Conservation (phyloP, 495 filamentous ascomycete genomes). For the Hypoxylon rickii region DNA sequence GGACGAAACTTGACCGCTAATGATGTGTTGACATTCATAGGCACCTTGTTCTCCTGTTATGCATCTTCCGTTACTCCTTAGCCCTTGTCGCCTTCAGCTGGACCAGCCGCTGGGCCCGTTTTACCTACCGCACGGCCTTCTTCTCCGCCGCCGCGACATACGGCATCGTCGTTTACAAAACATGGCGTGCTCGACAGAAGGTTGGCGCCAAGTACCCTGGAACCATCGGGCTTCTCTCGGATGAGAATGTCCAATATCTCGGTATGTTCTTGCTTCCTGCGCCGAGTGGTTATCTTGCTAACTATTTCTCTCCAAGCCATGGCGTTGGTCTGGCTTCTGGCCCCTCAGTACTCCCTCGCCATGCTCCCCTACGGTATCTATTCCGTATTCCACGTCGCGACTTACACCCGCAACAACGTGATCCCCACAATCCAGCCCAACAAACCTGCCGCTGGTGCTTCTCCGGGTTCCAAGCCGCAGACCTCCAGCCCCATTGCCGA, state of each 20-base stretch:
- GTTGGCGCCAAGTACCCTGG: constrained; percentile 62
- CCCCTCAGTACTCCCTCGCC: constrained; percentile 84
- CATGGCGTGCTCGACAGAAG: constrained; percentile 79
- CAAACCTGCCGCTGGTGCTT: constrained; percentile 52
- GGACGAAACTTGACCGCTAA: constrained; percentile 10
- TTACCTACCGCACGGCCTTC: constrained; percentile 89
- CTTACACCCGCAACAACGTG: constrained; percentile 73
- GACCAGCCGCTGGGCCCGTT: constrained; percentile 69
- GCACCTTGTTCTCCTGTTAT: constrained; percentile 82
- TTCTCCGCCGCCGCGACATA: constrained; percentile 87
- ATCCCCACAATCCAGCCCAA: constrained; percentile 66
- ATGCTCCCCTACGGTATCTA: constrained; percentile 95
- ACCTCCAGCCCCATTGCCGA: constrained; percentile 73
- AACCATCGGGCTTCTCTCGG: constrained; percentile 66
- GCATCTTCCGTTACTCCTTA: constrained; percentile 77
- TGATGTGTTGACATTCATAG: constrained; percentile 45
- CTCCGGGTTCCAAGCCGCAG: constrained; percentile 65
- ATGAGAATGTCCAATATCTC: constrained; percentile 98
- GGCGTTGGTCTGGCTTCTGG: constrained; percentile 94
- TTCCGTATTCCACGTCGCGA: constrained; percentile 96
- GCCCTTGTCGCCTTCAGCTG: constrained; percentile 85
- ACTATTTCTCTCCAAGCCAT: constrained; percentile 62
- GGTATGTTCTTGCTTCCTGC: constrained; percentile 57
- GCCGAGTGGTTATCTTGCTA: constrained; percentile 2
- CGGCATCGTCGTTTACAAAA: constrained; percentile 99